Evolutionary conservation across 1,284 basidiomycete species (phyloP), one percentile per base, ranked within the genome.

Genomic region (Pulchroboletus neoregius): DNA sequence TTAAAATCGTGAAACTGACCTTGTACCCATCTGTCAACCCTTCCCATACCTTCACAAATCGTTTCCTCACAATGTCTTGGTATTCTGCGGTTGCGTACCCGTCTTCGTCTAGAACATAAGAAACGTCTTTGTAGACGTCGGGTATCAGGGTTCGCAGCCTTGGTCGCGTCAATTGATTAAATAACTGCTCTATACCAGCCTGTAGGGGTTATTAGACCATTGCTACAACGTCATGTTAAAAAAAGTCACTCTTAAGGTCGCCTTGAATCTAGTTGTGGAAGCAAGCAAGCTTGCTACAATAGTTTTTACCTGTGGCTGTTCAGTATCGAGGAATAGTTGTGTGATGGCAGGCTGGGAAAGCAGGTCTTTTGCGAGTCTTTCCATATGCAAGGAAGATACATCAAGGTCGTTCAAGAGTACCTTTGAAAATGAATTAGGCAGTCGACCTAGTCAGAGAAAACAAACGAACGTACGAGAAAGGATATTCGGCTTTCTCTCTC

Each of bases 71-170:
- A 1, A 86, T 54, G 60, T 98, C 93, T 46, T 87, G 79, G 61
- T 91, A 84, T 61, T 97, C 94, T 2, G 91, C 86, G 2, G 80
- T 71, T 3, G 85, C 73, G 62, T 94, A 98, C 0, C 72, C 69
- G 45, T 95, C 92, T 49, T 99, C 95, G 60, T 96, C 91, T 12
- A 97, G 71, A 13, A 90, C 68, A 64, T 99, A 99, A 4, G 82
- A 81, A 3, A 93, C 78, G 51, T 95, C 94, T 58, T 85, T 89
- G 67, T 96, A 96, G 9, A 93, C 79, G 46, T 99, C 95, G 4
- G 81, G 68, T 31, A 98, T 76, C 38, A 99, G 72, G 10, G 81
- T 86, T 15, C 94, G 81, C 27, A 99, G 66, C 48, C 86, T 85
- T 0, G 94, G 91, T 20, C 92, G 79, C 47, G 94, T 78, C 8